These are phyloP conservation scores for Phytopythium cucurbitacearum DNA, from an alignment of 352 stramenopile genomes.

Conservation along the genomic window DNA sequence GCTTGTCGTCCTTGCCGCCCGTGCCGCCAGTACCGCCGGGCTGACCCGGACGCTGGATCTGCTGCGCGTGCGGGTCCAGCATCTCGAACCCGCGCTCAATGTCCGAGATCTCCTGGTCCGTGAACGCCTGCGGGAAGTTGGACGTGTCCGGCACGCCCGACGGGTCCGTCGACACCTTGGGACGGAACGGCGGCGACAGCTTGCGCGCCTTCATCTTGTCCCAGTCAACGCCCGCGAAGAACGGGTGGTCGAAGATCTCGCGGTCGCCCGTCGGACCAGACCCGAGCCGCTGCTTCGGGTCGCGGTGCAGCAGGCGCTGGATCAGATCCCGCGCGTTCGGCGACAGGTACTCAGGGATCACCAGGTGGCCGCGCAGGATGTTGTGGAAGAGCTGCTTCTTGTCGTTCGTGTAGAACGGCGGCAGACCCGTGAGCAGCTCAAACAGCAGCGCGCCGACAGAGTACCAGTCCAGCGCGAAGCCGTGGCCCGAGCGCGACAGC, in stretches of 20 bases:
- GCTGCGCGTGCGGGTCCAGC: conserved; percentile 43
- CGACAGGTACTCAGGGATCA: conserved; percentile 78
- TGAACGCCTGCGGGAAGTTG: conserved; percentile 86
- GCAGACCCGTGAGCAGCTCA: conserved; percentile 76
- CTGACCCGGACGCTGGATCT: conserved; percentile 42
- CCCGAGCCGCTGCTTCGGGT: conserved; percentile 77
- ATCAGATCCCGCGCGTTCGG: conserved; percentile 75
- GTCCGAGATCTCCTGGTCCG: conserved; percentile 83
- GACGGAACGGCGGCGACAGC: conserved; percentile 77
- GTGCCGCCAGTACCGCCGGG: conserved; percentile 10
- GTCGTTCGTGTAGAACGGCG: conserved; percentile 87
- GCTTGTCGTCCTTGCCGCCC: conserved; percentile 65
- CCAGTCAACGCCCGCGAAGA: conserved; percentile 86
- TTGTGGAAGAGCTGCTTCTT: conserved; percentile 91
- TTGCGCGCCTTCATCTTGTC: conserved; percentile 78
- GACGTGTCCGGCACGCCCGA: conserved; percentile 74
- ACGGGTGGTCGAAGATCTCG: conserved; percentile 83
- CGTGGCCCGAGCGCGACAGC: conserved; percentile 74
- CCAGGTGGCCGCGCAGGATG: conserved; percentile 77
- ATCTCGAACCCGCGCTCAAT: conserved; percentile 74
- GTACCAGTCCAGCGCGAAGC: conserved; percentile 85
- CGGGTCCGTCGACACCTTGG: conserved; percentile 73
- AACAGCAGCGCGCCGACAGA: conserved; percentile 76
- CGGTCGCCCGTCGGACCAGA: conserved; percentile 68
- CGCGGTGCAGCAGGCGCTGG: conserved; percentile 69